phyloP scores from a whole-genome alignment of 2,329 filamentous ascomycete species.

The Alternaria gaisen region DNA sequence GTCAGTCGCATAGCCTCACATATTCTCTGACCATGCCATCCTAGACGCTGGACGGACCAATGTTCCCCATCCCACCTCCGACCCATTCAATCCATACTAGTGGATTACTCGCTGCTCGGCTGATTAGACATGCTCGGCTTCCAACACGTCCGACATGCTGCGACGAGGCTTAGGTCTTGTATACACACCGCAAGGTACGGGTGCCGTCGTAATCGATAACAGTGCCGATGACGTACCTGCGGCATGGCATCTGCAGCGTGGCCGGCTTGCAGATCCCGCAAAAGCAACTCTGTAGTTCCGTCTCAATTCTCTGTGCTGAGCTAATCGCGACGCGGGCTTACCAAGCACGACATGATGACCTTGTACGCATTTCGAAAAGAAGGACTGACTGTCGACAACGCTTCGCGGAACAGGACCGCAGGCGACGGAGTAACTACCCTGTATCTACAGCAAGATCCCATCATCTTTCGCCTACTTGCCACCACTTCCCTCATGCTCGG shows the following conservation, averaged over 20 bases:
- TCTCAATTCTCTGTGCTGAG: slow-evolving; percentile 2
- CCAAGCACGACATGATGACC: not conserved
- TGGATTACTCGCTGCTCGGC: not conserved
- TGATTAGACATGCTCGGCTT: not conserved
- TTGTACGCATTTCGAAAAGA: not conserved
- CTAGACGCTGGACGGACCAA: not conserved
- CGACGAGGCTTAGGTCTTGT: not conserved
- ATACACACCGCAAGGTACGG: not conserved
- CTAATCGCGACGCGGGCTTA: not conserved
- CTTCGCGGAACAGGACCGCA: not conserved
- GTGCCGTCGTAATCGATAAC: not conserved
- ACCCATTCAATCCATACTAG: not conserved
- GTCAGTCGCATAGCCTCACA: slow-evolving; percentile 1
- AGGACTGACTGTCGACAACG: not conserved
- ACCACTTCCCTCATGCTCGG: not conserved
- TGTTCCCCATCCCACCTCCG: not conserved
- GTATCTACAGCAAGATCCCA: not conserved
- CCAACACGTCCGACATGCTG: not conserved
- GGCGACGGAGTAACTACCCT: not conserved
- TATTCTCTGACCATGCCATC: slow-evolving; percentile 1
- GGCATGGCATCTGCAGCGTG: not conserved
- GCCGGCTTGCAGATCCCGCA: slow-evolving; percentile 2
- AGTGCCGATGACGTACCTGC: slow-evolving; percentile 7
- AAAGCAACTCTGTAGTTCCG: not conserved
- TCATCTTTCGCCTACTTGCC: not conserved